Percentiles rank a stretch among this genome's conserved stretches.
Conservation (phyloP, 2,329 filamentous ascomycete species). For the Alternaria rosae region DNA sequence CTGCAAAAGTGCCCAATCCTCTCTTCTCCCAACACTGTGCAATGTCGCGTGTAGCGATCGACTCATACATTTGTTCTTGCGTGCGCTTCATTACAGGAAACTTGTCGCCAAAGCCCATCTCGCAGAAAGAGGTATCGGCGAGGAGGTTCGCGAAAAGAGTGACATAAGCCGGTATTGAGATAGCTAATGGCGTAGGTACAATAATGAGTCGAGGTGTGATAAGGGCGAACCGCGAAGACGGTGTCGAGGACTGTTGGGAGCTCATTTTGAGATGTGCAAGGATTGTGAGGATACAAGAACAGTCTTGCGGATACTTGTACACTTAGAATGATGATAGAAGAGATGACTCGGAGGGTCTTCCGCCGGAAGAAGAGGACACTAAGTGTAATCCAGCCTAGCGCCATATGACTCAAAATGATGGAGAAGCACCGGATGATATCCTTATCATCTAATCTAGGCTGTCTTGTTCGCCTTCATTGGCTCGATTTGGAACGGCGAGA, state of each 20-base stretch:
- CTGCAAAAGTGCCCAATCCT: slow-evolving; percentile 23
- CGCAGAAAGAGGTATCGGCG: not conserved
- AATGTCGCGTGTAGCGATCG: slow-evolving; percentile 22
- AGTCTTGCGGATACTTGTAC: not conserved
- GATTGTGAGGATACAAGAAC: not conserved
- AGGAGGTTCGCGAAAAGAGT: slow-evolving; percentile 2
- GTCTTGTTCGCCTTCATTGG: slow-evolving; percentile 13
- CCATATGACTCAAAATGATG: not conserved
- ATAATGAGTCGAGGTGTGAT: slow-evolving; percentile 1
- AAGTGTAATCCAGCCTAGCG: not conserved
- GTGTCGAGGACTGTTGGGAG: not conserved
- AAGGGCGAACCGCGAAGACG: not conserved
- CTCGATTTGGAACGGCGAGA: slow-evolving; percentile 18
- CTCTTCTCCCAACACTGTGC: slow-evolving; percentile 17
- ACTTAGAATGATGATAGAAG: not conserved
- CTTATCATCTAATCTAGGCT: not conserved
- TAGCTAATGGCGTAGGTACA: slow-evolving; percentile 2
- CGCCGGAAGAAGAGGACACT: not conserved
- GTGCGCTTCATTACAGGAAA: not conserved
- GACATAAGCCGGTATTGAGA: not conserved
- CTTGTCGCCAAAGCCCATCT: not conserved
- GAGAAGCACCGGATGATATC: not conserved
- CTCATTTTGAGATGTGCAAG: not conserved
- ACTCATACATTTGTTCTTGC: slow-evolving; percentile 13
- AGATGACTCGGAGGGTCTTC: not conserved